Evolutionary conservation across 345 rosid species (phyloP), one percentile per base, ranked within the genome.

Genomic region (Carallia brachiata): DNA sequence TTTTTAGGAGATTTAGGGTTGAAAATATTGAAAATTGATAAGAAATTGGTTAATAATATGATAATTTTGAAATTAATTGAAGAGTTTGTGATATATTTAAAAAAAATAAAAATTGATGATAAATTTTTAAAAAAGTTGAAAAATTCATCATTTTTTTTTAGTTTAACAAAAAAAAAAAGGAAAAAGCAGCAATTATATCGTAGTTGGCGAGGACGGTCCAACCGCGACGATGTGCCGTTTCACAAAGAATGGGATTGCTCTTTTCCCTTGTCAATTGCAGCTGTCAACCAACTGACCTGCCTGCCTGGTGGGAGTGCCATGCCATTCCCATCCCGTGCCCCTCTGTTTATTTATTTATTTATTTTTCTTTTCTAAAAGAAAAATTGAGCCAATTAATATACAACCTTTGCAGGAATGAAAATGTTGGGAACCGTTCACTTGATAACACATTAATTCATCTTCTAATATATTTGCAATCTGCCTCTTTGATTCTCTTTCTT

Each of bases 271-370:
- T 66, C 13, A 50, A 28, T 65, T 66, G 79, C 76, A 31, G 72
- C 78, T 78, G 52, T 81, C 83, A 77, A 54, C 74, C 71, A 61
- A 69, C 61, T 50, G 70, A 59, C 62, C 71, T 57, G 62, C 69
- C 77, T 63, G 65, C 66, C 44, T 71, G 13, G 57, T 36, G 58
- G 70, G 80, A 23, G 76, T 18, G 68, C 63, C 69, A 66, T 19
- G 47, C 65, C 74, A 4, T 67, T 53, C 63, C 67, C 62, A 57
- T 50, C 79, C 19, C 48, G 36, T 48, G 0, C 4, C 17, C 4
- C 1, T 4, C 1, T 6, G 6, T 37, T 36, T 36, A 4, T 40
- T 40, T 9, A 8, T 40, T 40, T 9, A 7, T 39, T 9, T 9
- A 0, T 37, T 37, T 44, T 12, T 44, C 12, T 44, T 2, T 0